Conservation (phyloP, 768 basidiomycete genomes). For the Mycena haematopus region DNA sequence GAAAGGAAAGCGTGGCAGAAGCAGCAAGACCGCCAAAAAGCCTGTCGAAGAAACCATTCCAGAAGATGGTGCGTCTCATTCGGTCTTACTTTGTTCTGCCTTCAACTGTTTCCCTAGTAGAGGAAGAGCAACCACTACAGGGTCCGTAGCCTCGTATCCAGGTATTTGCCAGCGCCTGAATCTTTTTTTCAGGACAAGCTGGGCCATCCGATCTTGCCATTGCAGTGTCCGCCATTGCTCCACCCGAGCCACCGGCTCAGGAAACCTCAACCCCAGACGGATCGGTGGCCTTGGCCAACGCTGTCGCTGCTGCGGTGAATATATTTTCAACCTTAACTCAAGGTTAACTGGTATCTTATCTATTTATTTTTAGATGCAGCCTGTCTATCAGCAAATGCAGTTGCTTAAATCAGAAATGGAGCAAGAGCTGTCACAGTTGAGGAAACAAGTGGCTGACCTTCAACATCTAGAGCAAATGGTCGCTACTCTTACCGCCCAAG, state of each 20-base stretch:
- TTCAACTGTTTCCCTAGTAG: slow-evolving; percentile 12
- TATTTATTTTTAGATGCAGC: slow-evolving; percentile 48
- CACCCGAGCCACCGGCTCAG: slow-evolving; percentile 29
- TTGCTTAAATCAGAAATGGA: slow-evolving; percentile 53
- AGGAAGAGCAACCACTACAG: slow-evolving; percentile 26
- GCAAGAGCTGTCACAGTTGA: slow-evolving; percentile 42
- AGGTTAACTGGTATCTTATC: slow-evolving; percentile 8
- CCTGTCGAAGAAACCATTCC: slow-evolving; percentile 62
- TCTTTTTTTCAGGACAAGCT: slow-evolving; percentile 5
- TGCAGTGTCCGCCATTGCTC: neutral
- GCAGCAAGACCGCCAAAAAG: slow-evolving; percentile 52
- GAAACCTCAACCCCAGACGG: slow-evolving; percentile 33
- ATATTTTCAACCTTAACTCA: neutral
- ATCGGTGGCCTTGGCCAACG: slow-evolving; percentile 20
- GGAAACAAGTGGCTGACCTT: slow-evolving; percentile 42
- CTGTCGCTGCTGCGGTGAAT: slow-evolving; percentile 44
- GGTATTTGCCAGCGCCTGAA: neutral
- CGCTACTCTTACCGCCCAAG: slow-evolving; percentile 39
- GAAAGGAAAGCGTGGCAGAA: slow-evolving; percentile 56
- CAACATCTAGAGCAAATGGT: slow-evolving; percentile 44
- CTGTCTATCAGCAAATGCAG: slow-evolving; percentile 57
- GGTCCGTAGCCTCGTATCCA: neutral
- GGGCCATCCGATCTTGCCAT: slow-evolving; percentile 23
- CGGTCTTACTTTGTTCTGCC: slow-evolving; percentile 1
- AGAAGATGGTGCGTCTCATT: slow-evolving; percentile 53